These are phyloP conservation scores for Skeletonema costatum DNA, from an alignment of 108 stramenopile species.

Conservation along the genomic window DNA sequence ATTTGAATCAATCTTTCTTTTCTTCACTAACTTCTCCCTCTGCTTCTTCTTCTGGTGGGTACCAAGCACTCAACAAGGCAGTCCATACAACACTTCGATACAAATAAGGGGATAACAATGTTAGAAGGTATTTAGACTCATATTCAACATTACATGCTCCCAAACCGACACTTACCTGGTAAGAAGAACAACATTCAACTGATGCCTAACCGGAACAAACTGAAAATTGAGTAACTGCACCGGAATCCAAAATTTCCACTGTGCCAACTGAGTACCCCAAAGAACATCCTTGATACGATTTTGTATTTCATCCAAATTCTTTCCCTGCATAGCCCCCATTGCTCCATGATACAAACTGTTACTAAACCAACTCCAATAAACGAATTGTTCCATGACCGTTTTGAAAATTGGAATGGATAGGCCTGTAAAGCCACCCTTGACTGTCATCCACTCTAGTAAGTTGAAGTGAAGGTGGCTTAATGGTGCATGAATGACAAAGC, in stretches of 20 bases:
- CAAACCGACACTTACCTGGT: slow-evolving; percentile 24
- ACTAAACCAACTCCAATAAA: slow-evolving; percentile 83
- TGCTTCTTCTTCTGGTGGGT: slow-evolving; percentile 61
- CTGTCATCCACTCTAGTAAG: slow-evolving; percentile 82
- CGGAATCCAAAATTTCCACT: slow-evolving; percentile 71
- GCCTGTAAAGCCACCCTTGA: slow-evolving; percentile 54
- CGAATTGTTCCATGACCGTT: slow-evolving; percentile 85
- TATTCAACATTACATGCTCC: background rate
- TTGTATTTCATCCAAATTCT: slow-evolving; percentile 46
- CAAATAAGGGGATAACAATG: background rate
- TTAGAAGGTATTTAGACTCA: background rate
- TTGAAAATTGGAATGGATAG: slow-evolving; percentile 72
- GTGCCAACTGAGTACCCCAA: slow-evolving; percentile 15
- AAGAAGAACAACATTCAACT: slow-evolving; percentile 78
- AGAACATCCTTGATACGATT: slow-evolving; percentile 62
- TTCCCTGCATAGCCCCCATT: slow-evolving; percentile 84
- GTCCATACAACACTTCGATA: slow-evolving; percentile 68
- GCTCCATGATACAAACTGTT: slow-evolving; percentile 79
- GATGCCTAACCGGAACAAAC: slow-evolving; percentile 79
- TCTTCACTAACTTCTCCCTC: background rate
- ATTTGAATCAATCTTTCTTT: background rate
- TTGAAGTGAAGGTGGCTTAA: slow-evolving; percentile 73
- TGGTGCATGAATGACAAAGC: slow-evolving; percentile 77
- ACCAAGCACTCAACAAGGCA: slow-evolving; percentile 77
- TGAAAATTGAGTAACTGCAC: slow-evolving; percentile 75